These are phyloP conservation scores for Verruconis gallopava DNA, from an alignment of 2,329 filamentous ascomycete species.

Conservation along the genomic window DNA sequence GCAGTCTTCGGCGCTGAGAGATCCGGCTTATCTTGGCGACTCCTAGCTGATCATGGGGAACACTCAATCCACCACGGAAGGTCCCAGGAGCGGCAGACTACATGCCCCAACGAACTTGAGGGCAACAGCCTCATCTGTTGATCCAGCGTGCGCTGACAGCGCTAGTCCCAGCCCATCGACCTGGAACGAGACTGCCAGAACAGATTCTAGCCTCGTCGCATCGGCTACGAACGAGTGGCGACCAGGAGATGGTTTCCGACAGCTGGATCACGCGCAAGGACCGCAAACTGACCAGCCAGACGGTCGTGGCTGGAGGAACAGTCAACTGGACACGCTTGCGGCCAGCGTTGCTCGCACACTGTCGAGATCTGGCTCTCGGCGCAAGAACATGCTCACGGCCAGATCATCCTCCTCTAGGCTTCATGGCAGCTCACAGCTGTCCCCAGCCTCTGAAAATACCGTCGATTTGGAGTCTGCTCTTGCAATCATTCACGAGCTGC, in stretches of 20 bases:
- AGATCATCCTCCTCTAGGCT: neutral
- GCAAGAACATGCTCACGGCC: neutral
- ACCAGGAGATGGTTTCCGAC: neutral
- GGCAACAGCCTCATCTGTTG: neutral
- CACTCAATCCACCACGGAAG: slow-evolving; percentile 5
- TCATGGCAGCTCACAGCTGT: slow-evolving; percentile 1
- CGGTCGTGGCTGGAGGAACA: neutral
- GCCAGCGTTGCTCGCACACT: slow-evolving; percentile 3
- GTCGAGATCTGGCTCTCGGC: neutral
- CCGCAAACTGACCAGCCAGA: neutral
- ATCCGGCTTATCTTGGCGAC: too few species aligned
- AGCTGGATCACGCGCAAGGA: slow-evolving; percentile 1
- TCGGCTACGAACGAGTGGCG: neutral
- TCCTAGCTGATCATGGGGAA: slow-evolving; percentile 8
- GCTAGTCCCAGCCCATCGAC: neutral
- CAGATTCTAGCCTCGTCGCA: neutral
- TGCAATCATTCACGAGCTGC: slow-evolving; percentile 32
- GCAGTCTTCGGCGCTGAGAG: too few species aligned
- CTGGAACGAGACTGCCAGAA: neutral
- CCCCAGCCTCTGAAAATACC: neutral
- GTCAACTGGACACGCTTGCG: slow-evolving; percentile 1
- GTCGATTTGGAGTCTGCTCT: slow-evolving; percentile 34
- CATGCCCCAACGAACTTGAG: neutral
- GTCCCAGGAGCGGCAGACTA: neutral
- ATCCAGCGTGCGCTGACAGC: neutral